Base-by-base conservation (phyloP, 371 early-diverging fungal species). In the Chytridium lagenaria region DNA sequence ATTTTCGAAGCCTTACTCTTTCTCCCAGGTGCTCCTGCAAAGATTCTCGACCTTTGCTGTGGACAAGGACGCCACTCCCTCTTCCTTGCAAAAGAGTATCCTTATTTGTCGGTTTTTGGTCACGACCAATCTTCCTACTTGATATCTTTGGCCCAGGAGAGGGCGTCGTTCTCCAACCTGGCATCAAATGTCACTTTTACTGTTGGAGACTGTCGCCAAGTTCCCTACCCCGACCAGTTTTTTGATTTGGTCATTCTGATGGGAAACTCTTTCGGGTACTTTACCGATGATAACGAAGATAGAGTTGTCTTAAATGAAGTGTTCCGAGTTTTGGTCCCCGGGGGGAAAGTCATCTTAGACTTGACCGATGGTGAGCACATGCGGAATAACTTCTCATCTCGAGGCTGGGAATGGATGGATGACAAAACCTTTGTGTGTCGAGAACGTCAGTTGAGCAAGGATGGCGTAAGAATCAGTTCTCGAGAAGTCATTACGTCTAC, bases 231-330 rank as follows among this genome's bases (percentile, higher is more conserved):
- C 0, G 81, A 83, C 63, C 61, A 61, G 5, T 52, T 64, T 16
- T 89, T 89, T 69, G 87, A 87, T 70, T 70, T 88, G 16, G 84
- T 89, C 28, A 22, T 90, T 63, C 55, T 88, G 5, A 82, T 90
- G 87, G 90, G 89, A 31, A 88, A 89, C 74, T 85, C 87, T n/a
- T 88, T 88, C 78, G 89, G 89, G 1, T 88, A 87, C 70, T 87
- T 87, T 73, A 55, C 78, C 55, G 78, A 75, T 34, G 83, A 84
- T 19, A 75, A 80, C 55, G 78, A 70, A 16, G 87, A 87, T 68
- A 50, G 55, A 28, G 59, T 64, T 0, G 83, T 89, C 3, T 77
- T 90, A 44, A 72, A 44, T 33, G 90, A 90, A 69, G 73, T 85
- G 44, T 36, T 51, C 23, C 75, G 90, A 0, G 79, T 88, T 10